A percentile compares a stretch with the other conserved stretches of the same genome.
phyloP scores from a whole-genome alignment of 352 stramenopile species.

The Globisporangium recalcitrans region DNA sequence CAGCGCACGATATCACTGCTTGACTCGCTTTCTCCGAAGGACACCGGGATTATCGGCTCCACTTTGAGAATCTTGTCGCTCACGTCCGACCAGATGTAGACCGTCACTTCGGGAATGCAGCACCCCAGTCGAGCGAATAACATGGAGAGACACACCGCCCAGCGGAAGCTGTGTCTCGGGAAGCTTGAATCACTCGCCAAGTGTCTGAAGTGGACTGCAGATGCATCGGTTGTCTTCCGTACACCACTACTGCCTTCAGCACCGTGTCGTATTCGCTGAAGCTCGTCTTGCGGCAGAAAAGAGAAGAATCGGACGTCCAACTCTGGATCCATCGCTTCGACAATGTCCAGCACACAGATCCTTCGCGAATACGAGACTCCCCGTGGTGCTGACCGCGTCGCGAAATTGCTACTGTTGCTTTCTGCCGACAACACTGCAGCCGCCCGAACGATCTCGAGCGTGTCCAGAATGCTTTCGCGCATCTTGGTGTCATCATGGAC shows the following conservation, averaged over 20 bases:
- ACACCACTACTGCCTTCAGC: not conserved
- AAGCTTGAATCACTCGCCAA: conserved; percentile 11
- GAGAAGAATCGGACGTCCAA: conserved; percentile 28
- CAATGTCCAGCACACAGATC: conserved; percentile 14
- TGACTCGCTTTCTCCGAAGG: conserved; percentile 11
- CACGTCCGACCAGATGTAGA: conserved; percentile 64
- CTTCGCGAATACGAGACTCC: not conserved
- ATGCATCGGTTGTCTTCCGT: not conserved
- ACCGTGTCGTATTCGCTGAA: not conserved
- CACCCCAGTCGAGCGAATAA: conserved; percentile 38
- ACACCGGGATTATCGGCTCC: conserved; percentile 43
- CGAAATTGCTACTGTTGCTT: not conserved
- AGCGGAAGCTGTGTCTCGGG: conserved; percentile 41
- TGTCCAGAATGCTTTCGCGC: conserved; percentile 23
- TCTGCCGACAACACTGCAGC: not conserved
- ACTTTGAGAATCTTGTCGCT: conserved; percentile 56
- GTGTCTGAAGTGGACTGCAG: not conserved
- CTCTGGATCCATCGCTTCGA: conserved; percentile 26
- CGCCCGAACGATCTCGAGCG: conserved; percentile 30
- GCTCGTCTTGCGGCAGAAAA: conserved; percentile 17
- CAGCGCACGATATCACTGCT: conserved; percentile 39
- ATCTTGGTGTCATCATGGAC: conserved; percentile 34
- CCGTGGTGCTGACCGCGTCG: not conserved
- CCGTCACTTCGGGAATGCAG: conserved; percentile 42
- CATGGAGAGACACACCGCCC: conserved; percentile 41